Evolutionary conservation across 2,329 filamentous ascomycete genomes (phyloP), one percentile per base, ranked within the genome.

Genomic region (Alternaria dauci): DNA sequence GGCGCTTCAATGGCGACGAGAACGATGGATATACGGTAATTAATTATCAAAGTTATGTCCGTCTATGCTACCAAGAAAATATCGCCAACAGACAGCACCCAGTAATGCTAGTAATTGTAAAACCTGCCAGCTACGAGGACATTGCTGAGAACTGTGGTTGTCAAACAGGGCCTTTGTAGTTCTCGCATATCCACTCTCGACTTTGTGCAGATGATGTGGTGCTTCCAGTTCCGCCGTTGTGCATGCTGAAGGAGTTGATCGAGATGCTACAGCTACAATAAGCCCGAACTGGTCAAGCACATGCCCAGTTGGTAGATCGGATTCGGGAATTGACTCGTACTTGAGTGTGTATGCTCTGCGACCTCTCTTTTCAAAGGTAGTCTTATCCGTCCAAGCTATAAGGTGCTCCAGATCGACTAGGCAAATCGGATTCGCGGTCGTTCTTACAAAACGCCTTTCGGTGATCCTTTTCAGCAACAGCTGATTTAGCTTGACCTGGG

Each of bases 401-500:
- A 67, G 52, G 28, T 62, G 23, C 51, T 59, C 34, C 14, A 62
- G 32, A 39, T 69, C 54, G 20, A 59, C 25, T 43, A 54, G 41
- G 25, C 59, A 34, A 42, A 67, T 20, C 16, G 56, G 54, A 42
- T 67, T 66, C 5, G 36, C 26, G n/a, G 55, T 34, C 16, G 30
- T 51, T 52, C 52, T 58, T 11, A 57, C 38, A 50, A 42, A 56
- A 32, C 43, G 52, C 18, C 57, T 51, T 42, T 59, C 42, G n/a
- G 16, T n/a, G 32, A 67, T 63, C 16, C 61, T 61, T 52, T 57
- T 60, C 20, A 65, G 38, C 3, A 69, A 43, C 11, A 65, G 54
- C 34, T 65, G 55, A 44, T 69, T 67, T 8, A 67, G 46, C 51
- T 67, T 67, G 9, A 66, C 46, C n/a, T 2, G 9, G 25, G 65